Evolutionary conservation across 305 asterid genomes (phyloP).

Genomic region (Solanum hybrid): DNA sequence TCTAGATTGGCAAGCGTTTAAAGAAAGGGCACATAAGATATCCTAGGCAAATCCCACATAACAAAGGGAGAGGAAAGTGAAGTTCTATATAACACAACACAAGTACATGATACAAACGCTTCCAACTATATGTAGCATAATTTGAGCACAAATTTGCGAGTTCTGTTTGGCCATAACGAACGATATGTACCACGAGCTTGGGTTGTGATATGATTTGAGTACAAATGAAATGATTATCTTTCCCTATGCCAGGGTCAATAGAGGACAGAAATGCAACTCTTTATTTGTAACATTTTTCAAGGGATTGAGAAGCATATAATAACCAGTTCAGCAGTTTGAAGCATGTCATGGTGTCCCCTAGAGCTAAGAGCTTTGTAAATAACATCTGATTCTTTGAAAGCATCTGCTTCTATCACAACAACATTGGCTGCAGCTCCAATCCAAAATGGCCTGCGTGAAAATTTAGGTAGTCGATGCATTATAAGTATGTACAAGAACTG

Average conservation of each 20-base stretch:
- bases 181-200: background rate
- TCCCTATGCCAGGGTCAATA: background rate
- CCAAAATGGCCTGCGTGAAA: slow-evolving; percentile 79
- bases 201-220: background rate
- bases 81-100: background rate
- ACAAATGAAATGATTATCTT: background rate
- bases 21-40: background rate
- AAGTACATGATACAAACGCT: background rate
- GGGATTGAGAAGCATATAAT: background rate
- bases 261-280: background rate
- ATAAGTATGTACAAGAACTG: background rate
- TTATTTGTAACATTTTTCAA: background rate
- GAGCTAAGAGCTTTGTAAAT: slow-evolving; percentile 89
- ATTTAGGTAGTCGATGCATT: background rate
- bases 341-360: slow-evolving; percentile 90
- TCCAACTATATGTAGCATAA: background rate
- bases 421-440: slow-evolving; percentile 85
- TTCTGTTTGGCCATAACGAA: background rate
- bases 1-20: background rate
- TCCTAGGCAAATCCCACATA: background rate
- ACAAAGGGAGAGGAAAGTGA: background rate
- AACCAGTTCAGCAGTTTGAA: slow-evolving; percentile 91
- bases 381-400: slow-evolving; percentile 91
- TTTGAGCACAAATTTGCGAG: background rate
- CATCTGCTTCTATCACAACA: slow-evolving; percentile 91